phyloP scores from a whole-genome alignment of 257 asterid species.

The Ocimum tenuiflorum region DNA sequence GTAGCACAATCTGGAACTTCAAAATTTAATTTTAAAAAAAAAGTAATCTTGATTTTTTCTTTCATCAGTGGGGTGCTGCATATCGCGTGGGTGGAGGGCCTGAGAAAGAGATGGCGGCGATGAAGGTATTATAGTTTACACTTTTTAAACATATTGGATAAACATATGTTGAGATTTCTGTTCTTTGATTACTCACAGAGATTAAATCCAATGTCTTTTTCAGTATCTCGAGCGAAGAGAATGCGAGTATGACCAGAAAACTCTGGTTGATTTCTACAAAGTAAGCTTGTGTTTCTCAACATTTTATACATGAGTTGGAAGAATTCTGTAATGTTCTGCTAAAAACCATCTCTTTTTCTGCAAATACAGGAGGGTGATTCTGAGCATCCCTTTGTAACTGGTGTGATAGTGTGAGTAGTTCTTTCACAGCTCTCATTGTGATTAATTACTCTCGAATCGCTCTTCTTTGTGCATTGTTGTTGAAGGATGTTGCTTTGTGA shows the following conservation, averaged over 20 bases:
- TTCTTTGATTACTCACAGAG: not conserved
- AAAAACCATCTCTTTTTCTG: not conserved
- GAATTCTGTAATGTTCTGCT: not conserved
- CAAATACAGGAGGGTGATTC: conserved; percentile 56
- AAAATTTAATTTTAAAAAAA: not conserved
- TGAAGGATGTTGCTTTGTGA: not conserved
- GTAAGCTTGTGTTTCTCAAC: conserved; percentile 28
- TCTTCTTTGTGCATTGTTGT: not conserved
- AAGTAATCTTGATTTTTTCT: not conserved
- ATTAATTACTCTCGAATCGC: not conserved
- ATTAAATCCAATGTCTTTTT: not conserved
- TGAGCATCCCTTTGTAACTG: conserved; percentile 47
- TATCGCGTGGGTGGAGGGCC: conserved; percentile 78
- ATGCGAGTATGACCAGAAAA: conserved; percentile 77
- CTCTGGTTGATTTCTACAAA: conserved; percentile 59
- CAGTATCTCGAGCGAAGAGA: conserved; percentile 86
- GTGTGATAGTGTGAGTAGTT: conserved; percentile 65
- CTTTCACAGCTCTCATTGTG: not conserved
- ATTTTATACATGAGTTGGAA: not conserved
- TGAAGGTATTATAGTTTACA: conserved; percentile 42
- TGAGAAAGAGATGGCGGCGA: conserved; percentile 68
- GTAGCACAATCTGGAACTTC: not conserved
- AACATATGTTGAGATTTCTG: not conserved
- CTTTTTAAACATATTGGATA: not conserved
- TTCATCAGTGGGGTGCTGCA: conserved; percentile 88